phyloP scores from a whole-genome alignment of 148 eudicot species.

The Cornus suecica region DNA sequence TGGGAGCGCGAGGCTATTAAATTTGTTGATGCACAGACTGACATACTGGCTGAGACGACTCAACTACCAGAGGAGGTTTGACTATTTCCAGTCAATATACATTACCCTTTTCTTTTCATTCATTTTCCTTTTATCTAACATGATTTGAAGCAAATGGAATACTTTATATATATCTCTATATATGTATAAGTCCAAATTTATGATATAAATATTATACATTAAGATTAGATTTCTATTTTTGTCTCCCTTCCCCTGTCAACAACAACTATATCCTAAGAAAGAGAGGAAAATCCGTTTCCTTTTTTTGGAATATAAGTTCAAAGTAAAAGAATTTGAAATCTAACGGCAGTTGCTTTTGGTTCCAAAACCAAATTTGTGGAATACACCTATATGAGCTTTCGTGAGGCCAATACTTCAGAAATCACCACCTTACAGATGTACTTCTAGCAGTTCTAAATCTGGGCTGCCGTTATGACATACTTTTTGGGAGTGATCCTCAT shows the following conservation, averaged over 20 bases:
- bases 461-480: no score
- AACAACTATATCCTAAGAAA: no score
- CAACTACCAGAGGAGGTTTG: slow-evolving; percentile 17
- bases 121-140: background rate
- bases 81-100: background rate
- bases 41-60: slow-evolving; percentile 6
- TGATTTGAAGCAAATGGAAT: background rate
- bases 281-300: no score
- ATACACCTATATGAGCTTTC: background rate
- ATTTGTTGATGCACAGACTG: slow-evolving; percentile 14
- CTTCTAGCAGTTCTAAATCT: no score
- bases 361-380: background rate
- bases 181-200: background rate
- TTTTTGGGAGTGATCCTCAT: no score
- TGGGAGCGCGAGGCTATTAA: slow-evolving; percentile 16
- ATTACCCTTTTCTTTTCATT: background rate
- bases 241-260: background rate
- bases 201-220: background rate
- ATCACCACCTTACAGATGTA: background rate
- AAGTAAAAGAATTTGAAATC: background rate
- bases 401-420: background rate
- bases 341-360: background rate
- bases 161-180: no score
- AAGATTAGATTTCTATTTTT: no score
- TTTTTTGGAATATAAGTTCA: background rate